These are phyloP conservation scores for Xylaria sp. DNA, from an alignment of 2,329 filamentous ascomycete genomes.

Conservation along the genomic window DNA sequence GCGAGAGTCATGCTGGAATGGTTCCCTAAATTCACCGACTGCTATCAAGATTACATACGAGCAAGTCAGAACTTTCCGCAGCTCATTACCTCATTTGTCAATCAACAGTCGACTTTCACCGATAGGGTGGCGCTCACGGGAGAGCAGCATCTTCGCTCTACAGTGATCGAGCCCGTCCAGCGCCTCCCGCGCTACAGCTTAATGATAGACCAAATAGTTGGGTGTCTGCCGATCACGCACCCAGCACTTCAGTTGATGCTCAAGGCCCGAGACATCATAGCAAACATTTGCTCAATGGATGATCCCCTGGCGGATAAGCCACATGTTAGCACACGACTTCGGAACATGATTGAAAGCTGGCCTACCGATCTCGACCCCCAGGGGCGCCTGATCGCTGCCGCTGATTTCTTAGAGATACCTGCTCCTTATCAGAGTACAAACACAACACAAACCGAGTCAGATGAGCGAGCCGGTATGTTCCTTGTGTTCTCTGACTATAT, in stretches of 20 bases:
- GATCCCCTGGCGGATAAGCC: conserved; percentile 75
- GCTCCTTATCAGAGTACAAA: conserved; percentile 72
- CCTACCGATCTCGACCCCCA: conserved; percentile 75
- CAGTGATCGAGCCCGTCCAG: conserved; percentile 96
- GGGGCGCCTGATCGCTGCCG: conserved; percentile 82
- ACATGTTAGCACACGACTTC: conserved; percentile 77
- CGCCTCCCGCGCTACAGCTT: conserved; percentile 93
- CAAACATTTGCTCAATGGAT: conserved; percentile 95
- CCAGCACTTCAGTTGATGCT: conserved; percentile 85
- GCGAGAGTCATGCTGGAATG: conserved; percentile 86
- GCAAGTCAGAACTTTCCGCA: conserved; percentile 89
- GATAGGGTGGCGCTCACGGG: conserved; percentile 83
- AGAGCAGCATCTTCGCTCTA: conserved; percentile 89
- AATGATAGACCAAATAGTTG: conserved; percentile 94
- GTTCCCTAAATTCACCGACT: conserved; percentile 92
- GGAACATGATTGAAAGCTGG: conserved; percentile 82
- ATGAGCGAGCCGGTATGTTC: conserved; percentile 74
- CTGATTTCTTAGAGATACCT: conserved; percentile 80
- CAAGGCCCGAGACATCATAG: conserved; percentile 91
- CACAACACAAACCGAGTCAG: conserved; percentile 53
- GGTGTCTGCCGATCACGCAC: conserved; percentile 85
- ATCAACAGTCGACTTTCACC: conserved; percentile 84
- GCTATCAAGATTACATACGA: conserved; percentile 92
- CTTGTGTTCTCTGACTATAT: conserved; percentile 87
- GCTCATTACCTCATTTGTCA: conserved; percentile 81